Evolutionary conservation across 345 rosid genomes (phyloP), one percentile per base, ranked within the genome.

Genomic region (Corymbia maculata): DNA sequence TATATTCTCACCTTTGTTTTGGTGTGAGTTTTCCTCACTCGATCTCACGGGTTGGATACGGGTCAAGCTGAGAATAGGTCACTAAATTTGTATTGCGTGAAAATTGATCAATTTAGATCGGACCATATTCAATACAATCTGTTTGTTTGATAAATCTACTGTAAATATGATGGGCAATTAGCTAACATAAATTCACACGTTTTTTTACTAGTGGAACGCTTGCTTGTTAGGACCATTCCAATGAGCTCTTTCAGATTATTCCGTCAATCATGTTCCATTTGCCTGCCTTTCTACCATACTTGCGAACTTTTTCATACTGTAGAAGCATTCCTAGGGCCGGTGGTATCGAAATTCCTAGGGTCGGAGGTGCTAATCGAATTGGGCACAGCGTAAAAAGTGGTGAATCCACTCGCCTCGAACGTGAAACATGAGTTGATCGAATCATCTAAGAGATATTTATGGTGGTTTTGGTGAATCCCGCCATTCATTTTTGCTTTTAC

Each of bases 91-190:
- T 55, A 55, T 55, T 55, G 2, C 21, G 9, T 4, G 9, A 6
- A 55, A 0, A 55, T 55, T 21, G 22, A 12, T 55, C 12, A 22
- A 55, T 55, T 55, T 55, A 21, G 24, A 55, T 22, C 24, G 28
- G 28, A 55, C 4, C 28, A 22, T 55, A 21, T 55, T 55, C 2
- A 0, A 55, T 5, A 0, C 24, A 0, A 55, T 12, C 0, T 0
- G 3, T 28, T 0, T 22, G 0, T 4, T 55, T 55, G 24, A 55
- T 28, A 22, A 8, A 22, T 55, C 6, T 55, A 8, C 28, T 55
- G 12, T 55, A 22, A 55, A 26, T 55, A 55, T 26, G 19, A n/a
- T 1, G 2, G 15, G 17, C 15, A 13, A 16, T 6, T n/a, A 6
- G 19, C 2, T 13, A n/a, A 64, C 42, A 13, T n/a, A n/a, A 64